These are phyloP conservation scores for Pachyrhizus erosus DNA, from an alignment of 306 rosid genomes.

Conservation along the genomic window DNA sequence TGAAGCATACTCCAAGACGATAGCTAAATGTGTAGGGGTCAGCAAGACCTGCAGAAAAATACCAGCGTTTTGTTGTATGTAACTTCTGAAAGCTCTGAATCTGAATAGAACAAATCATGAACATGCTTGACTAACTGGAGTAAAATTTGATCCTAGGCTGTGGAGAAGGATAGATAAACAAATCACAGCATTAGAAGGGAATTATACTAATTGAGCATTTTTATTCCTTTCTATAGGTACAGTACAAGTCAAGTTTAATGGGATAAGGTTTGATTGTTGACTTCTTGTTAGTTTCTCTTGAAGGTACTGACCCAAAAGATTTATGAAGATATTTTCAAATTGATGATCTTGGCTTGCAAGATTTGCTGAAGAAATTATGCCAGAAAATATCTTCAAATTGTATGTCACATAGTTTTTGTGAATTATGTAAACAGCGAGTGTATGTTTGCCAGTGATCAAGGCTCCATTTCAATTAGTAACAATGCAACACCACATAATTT, in stretches of 20 bases:
- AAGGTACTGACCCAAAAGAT: background rate
- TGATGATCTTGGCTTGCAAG: background rate
- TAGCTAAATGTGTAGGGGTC: slow-evolving; percentile 93
- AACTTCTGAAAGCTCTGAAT: slow-evolving; percentile 20
- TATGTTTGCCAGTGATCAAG: background rate
- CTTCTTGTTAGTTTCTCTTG: background rate
- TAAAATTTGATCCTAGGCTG: slow-evolving; percentile 15
- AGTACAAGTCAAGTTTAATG: slow-evolving; percentile 1
- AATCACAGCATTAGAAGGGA: slow-evolving; percentile 20
- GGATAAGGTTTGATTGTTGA: background rate
- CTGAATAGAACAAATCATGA: slow-evolving; percentile 1
- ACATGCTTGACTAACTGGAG: slow-evolving; percentile 16
- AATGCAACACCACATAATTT: background rate
- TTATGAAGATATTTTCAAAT: slow-evolving; percentile 32
- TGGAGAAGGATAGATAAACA: background rate
- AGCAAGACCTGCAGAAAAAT: slow-evolving; percentile 69
- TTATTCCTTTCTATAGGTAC: background rate
- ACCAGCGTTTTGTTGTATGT: slow-evolving; percentile 13
- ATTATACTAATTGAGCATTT: background rate
- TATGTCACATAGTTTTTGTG: background rate
- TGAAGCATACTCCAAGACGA: slow-evolving; percentile 97
- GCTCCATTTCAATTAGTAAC: background rate
- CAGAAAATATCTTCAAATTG: slow-evolving; percentile 2
- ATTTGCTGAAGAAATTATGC: background rate
- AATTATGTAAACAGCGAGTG: background rate